A percentile compares a stretch with the other conserved stretches of the same genome.
Conservation (phyloP, 331 rosid species). For the Cucumis variabilis region DNA sequence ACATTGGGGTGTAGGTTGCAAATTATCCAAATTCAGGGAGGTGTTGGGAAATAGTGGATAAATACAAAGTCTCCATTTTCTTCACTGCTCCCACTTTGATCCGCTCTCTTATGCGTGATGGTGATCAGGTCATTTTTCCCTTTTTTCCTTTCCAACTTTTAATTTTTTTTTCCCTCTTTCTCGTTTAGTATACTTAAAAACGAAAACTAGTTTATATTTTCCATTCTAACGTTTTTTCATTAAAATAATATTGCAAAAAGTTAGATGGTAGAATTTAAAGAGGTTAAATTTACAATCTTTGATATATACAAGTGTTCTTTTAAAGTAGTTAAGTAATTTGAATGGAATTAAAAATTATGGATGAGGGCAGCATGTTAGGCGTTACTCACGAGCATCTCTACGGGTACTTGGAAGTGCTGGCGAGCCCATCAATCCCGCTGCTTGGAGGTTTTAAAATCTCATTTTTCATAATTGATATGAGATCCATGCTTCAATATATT, state of each 20-base stretch:
- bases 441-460: conserved; percentile 84
- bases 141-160: no score
- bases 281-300: no score
- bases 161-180: no score
- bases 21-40: conserved; percentile 95
- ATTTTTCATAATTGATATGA: no score
- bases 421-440: conserved; percentile 96
- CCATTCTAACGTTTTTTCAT: no score
- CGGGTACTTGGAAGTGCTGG: conserved; percentile 94
- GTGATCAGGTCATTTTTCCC: conserved; percentile 64
- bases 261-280: no score
- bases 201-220: no score
- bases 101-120: conserved; percentile 98
- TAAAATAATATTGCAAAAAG: no score
- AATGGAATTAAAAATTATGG: neutral
- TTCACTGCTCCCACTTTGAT: conserved; percentile 97
- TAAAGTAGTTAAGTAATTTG: no score
- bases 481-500: no score
- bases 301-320: no score
- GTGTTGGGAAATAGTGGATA: conserved; percentile 97
- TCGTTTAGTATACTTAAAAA: no score
- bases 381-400: conserved; percentile 84
- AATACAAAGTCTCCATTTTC: conserved; percentile 84
- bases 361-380: conserved; percentile 81
- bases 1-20: conserved; percentile 63